phyloP scores from a whole-genome alignment of 140 eudicot species.

The Cichorium intybus region DNA sequence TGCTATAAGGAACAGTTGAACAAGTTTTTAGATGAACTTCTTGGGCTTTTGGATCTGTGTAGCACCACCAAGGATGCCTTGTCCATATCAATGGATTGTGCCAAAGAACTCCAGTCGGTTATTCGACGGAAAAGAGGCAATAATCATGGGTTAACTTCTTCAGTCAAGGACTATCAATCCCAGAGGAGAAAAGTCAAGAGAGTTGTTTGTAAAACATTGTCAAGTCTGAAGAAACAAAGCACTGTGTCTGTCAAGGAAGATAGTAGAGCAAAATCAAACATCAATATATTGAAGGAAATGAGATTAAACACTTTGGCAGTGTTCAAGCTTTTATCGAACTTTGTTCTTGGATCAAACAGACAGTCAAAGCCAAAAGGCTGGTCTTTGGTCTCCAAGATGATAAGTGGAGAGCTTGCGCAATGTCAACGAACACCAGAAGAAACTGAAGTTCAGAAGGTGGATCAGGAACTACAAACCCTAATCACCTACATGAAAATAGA shows the following conservation, averaged over 20 bases:
- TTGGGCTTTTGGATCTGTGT: constrained; percentile 39
- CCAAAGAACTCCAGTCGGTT: constrained; percentile 31
- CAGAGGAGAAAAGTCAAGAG: constrained; percentile 22
- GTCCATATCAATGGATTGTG: constrained; percentile 3
- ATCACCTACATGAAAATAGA: constrained; percentile 7
- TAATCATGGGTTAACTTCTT: constrained; percentile 1
- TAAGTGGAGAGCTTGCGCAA: not conserved
- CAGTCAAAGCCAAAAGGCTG: constrained; percentile 6
- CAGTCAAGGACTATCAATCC: constrained; percentile 19
- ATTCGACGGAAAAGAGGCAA: constrained; percentile 29
- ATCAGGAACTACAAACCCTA: constrained; percentile 5
- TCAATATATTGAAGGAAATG: constrained; percentile 12
- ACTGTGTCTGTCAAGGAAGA: constrained; percentile 4
- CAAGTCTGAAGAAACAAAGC: constrained; percentile 3
- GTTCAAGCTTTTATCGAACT: constrained; percentile 17
- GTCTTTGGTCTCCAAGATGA: constrained; percentile 18
- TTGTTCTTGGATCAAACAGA: constrained; percentile 1
- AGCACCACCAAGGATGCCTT: constrained; percentile 22
- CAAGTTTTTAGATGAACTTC: constrained; percentile 18
- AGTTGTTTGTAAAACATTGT: constrained; percentile 17
- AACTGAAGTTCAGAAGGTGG: constrained; percentile 15
- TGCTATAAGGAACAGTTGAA: not conserved
- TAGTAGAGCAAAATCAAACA: not conserved
- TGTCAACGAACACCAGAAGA: not conserved
- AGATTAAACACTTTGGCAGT: constrained; percentile 11